Evolutionary conservation across 2,329 filamentous ascomycete genomes (phyloP).

Genomic region (Exophiala mesophila): DNA sequence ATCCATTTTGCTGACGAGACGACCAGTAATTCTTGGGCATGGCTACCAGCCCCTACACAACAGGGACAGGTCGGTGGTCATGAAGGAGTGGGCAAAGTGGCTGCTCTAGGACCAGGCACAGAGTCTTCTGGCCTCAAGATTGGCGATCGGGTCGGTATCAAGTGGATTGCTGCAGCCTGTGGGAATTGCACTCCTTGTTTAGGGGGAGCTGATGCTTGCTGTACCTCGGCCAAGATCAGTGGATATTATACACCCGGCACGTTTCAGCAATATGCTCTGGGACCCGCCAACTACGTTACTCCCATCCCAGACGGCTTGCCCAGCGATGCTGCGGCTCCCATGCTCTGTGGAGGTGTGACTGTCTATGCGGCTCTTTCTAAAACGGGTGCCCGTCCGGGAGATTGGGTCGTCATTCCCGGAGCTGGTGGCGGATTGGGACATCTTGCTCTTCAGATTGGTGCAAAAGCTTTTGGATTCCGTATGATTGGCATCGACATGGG

Average conservation of each 20-base stretch:
- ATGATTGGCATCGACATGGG: constrained; percentile 63
- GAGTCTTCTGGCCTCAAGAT: constrained; percentile 51
- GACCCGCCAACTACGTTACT: constrained; percentile 63
- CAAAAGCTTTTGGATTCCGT: constrained; percentile 57
- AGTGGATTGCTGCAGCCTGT: constrained; percentile 60
- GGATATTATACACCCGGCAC: constrained; percentile 67
- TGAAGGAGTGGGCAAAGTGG: constrained; percentile 62
- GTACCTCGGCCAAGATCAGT: constrained; percentile 54
- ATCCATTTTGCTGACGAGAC: background rate
- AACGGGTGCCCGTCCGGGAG: constrained; percentile 53
- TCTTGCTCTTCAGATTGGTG: constrained; percentile 57
- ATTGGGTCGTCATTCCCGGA: constrained; percentile 57
- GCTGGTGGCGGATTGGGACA: constrained; percentile 63
- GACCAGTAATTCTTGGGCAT: constrained; percentile 40
- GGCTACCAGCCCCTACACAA: constrained; percentile 55
- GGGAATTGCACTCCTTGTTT: constrained; percentile 51
- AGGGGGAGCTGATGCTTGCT: constrained; percentile 51
- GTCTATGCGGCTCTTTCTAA: constrained; percentile 60
- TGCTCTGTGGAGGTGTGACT: constrained; percentile 55
- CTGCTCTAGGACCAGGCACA: constrained; percentile 59
- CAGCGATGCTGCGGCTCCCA: constrained; percentile 59
- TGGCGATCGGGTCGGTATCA: constrained; percentile 66
- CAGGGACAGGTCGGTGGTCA: constrained; percentile 63
- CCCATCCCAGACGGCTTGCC: constrained; percentile 60
- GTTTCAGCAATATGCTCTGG: constrained; percentile 66